Conservation (phyloP, 1,139 yeast genomes). For the Geotrichum bryndzae region DNA sequence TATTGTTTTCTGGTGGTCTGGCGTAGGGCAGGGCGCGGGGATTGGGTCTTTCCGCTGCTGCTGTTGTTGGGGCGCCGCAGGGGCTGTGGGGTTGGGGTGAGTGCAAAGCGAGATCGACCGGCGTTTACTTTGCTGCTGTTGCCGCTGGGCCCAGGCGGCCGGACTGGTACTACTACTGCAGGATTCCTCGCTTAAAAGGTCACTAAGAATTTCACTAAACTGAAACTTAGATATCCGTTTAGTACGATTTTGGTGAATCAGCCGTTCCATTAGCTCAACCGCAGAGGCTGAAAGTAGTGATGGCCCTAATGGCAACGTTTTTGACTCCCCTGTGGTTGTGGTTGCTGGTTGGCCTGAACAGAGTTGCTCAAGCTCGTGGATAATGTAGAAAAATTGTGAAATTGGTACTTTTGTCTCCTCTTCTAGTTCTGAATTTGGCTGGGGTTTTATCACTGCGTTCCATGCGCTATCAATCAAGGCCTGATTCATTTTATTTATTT, state of each 20-base stretch:
- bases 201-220: not conserved
- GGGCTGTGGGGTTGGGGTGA: not conserved
- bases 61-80: not conserved
- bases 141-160: not conserved
- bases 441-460: not conserved
- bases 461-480: not conserved
- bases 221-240: not conserved
- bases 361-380: not conserved
- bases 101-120: conserved; percentile 11
- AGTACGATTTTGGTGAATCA: not conserved
- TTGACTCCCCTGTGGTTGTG: not conserved
- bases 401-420: not conserved
- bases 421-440: not conserved
- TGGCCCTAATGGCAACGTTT: not conserved
- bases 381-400: not conserved
- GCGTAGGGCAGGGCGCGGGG: not conserved
- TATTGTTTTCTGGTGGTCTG: not conserved
- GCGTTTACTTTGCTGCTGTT: not conserved
- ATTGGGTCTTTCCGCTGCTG: not conserved
- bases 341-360: not conserved
- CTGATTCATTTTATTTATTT: not conserved
- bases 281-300: not conserved
- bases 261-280: not conserved
- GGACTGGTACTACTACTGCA: not conserved
- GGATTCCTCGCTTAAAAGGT: not conserved